phyloP scores from a whole-genome alignment of 2,329 filamentous ascomycete species.

The Nemania sp. region DNA sequence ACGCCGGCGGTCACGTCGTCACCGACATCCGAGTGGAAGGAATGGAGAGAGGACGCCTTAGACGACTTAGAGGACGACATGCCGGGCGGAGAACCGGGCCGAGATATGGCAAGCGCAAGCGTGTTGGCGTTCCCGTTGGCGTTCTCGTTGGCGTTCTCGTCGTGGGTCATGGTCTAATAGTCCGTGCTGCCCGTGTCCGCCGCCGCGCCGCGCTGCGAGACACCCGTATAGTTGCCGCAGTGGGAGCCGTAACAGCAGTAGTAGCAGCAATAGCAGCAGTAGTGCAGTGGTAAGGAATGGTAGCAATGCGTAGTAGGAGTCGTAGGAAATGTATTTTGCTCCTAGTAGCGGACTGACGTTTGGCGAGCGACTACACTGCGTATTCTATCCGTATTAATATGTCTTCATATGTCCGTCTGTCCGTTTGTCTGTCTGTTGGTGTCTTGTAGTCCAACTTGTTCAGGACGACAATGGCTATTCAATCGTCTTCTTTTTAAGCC shows the following conservation, averaged over 20 bases:
- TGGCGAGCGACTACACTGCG: too few species aligned
- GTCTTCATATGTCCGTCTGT: too few species aligned
- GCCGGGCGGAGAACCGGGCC: conserved; percentile 78
- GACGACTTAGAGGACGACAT: conserved; percentile 88
- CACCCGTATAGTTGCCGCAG: background rate
- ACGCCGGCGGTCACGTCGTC: conserved; percentile 77
- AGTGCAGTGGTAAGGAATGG: background rate
- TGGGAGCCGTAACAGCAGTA: background rate
- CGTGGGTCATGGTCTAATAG: conserved; percentile 56
- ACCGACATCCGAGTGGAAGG: conserved; percentile 79
- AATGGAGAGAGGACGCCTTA: conserved; percentile 89
- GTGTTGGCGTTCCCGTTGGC: conserved; percentile 53
- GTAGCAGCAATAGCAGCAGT: background rate
- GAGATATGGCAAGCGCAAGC: conserved; percentile 55
- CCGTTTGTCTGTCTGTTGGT: too few species aligned
- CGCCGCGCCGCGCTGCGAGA: conserved; percentile 11
- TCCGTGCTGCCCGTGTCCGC: conserved; percentile 34
- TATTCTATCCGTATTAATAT: too few species aligned
- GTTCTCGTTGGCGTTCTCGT: conserved; percentile 53
- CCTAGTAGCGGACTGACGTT: background rate
- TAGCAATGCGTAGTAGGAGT: too few species aligned
- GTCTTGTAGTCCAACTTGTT: too few species aligned
- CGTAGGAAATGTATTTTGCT: background rate
- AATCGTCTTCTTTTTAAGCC: background rate
- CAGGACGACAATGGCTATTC: too few species aligned